phyloP scores from a whole-genome alignment of 75 land plant species.

The Pseudotsuga menziesii region DNA sequence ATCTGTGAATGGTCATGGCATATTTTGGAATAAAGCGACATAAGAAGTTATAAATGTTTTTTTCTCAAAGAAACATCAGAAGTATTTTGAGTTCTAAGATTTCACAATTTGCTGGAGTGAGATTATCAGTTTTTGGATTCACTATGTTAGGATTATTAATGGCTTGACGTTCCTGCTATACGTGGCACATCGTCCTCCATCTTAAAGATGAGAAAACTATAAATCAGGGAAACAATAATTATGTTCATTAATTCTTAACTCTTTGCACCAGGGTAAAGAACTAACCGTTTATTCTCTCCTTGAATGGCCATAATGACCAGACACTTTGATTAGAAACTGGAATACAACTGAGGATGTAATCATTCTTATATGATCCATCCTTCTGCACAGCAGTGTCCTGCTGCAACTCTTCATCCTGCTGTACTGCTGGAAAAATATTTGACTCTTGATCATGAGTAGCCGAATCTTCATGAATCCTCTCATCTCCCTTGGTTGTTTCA shows the following conservation, averaged over 20 bases:
- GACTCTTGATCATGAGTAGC: background rate
- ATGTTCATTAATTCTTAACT: background rate
- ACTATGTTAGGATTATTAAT: no score
- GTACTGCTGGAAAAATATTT: background rate
- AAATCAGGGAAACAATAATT: background rate
- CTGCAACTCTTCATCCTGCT: background rate
- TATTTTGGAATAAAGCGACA: no score
- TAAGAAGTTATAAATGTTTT: no score
- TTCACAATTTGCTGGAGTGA: no score
- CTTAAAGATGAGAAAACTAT: no score
- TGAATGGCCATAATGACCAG: constrained; percentile 7
- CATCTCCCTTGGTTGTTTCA: background rate
- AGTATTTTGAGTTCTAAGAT: no score
- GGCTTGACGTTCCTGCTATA: no score
- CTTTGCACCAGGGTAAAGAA: background rate
- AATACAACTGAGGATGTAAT: background rate
- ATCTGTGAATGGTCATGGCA: no score
- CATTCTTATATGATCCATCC: background rate
- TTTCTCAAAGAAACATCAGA: background rate
- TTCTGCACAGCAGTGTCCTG: background rate
- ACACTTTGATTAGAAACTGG: background rate
- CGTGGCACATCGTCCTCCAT: no score
- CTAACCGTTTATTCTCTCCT: background rate
- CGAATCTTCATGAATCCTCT: background rate
- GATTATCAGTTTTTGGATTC: no score